A percentile compares a stretch with the other conserved stretches of the same genome.
These are phyloP conservation scores for Glaciozyma martinii DNA, from an alignment of 768 basidiomycete species.

Conservation along the genomic window DNA sequence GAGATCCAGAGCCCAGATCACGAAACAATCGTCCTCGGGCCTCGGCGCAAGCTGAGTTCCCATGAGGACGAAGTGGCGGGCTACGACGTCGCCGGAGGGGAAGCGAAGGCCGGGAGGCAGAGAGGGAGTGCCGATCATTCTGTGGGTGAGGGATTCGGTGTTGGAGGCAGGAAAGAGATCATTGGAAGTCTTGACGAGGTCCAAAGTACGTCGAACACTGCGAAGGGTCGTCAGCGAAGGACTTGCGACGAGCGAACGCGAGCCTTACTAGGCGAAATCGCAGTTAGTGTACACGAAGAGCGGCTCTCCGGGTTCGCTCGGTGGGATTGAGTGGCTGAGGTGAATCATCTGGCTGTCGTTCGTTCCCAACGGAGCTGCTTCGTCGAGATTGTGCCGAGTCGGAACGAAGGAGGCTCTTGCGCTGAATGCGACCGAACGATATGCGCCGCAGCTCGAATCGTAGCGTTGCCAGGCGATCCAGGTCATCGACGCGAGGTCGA, in stretches of 20 bases:
- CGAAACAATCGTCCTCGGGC: conserved; percentile 56
- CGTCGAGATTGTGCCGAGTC: neutral
- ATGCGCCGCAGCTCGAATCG: conserved; percentile 85
- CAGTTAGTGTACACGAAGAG: neutral
- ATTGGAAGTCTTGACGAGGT: conserved; percentile 56
- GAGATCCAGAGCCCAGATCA: conserved; percentile 88
- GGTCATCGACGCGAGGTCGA: conserved; percentile 59
- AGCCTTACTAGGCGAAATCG: neutral
- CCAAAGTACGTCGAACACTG: conserved; percentile 62
- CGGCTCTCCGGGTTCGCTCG: neutral
- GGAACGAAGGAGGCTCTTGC: neutral
- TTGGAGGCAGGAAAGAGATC: conserved; percentile 62
- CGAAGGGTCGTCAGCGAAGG: too few relatives aligned
- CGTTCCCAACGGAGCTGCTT: too few relatives aligned
- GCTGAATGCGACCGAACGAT: conserved; percentile 75
- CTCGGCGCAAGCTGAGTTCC: conserved; percentile 73
- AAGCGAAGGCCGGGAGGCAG: conserved; percentile 95
- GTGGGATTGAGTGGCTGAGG: neutral
- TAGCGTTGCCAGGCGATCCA: conserved; percentile 77
- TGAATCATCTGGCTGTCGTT: neutral
- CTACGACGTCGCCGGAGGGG: conserved; percentile 84
- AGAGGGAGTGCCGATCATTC: conserved; percentile 58
- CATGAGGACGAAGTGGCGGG: conserved; percentile 80
- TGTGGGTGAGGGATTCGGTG: conserved; percentile 65
- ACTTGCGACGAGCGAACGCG: too few relatives aligned